Evolutionary conservation across 2,329 filamentous ascomycete species (phyloP).

Genomic region (Ophiostoma populinum): DNA sequence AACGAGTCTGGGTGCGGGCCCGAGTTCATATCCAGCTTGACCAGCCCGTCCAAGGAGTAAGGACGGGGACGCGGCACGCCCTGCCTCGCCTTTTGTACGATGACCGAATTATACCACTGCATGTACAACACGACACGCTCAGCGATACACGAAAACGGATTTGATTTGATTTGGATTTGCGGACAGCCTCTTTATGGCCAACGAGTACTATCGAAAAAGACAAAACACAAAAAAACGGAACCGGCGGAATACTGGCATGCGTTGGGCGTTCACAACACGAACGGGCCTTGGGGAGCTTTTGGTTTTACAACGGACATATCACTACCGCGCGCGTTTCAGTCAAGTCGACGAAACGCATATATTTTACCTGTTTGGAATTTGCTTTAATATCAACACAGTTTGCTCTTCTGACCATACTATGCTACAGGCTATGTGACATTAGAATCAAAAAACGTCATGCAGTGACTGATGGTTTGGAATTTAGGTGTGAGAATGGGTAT

Average conservation of each 20-base stretch:
- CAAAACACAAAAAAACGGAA: background rate
- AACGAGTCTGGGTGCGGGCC: slow-evolving; percentile 3
- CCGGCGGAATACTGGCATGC: background rate
- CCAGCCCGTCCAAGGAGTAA: background rate
- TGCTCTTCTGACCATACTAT: background rate
- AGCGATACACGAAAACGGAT: too few relatives aligned
- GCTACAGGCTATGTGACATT: background rate
- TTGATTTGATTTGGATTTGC: too few relatives aligned
- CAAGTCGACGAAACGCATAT: background rate
- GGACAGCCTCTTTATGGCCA: too few relatives aligned
- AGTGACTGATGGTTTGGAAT: too few relatives aligned
- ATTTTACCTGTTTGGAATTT: background rate
- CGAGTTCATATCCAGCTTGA: slow-evolving; percentile 1
- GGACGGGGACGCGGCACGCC: too few relatives aligned
- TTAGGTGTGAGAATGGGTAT: too few relatives aligned
- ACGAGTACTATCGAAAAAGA: too few relatives aligned
- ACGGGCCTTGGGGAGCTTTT: background rate
- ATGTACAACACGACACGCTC: too few relatives aligned
- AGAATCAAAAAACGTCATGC: too few relatives aligned
- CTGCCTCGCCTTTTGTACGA: too few relatives aligned
- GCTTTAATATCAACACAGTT: background rate
- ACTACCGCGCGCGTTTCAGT: slow-evolving; percentile 1
- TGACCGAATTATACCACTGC: too few relatives aligned
- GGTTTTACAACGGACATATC: slow-evolving; percentile 2
- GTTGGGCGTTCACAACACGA: too few relatives aligned